Evolutionary conservation across 2,329 filamentous ascomycete genomes (phyloP), one percentile per base, ranked within the genome.

Genomic region (Coniochaeta ligniaria): DNA sequence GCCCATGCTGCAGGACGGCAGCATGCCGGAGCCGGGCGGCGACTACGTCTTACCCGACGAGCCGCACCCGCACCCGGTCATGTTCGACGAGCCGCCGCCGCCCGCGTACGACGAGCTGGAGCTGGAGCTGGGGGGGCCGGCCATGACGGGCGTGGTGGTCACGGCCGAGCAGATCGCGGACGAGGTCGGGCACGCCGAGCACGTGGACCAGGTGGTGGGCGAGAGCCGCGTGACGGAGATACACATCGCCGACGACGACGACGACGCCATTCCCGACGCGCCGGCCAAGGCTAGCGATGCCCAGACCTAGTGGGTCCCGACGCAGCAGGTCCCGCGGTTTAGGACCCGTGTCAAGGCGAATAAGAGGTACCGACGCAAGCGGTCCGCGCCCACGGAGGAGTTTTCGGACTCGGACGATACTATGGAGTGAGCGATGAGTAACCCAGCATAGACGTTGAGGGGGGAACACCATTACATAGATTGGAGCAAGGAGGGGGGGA

Each of bases 11-110:
- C 52, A 22, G 9, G 43, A 24, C n/a, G 17, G 2, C 17, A 17
- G 11, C 20, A 14, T 24, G 2, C 61, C 62, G 24, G 69, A 69
- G 17, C 61, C 63, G 26, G 66, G 66, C 7, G 31, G 65, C 12
- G 66, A 67, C 11, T 64, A 67, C 31, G 60, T 61, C 16, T 67
- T 66, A 28, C 67, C 68, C 24, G 68, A 68, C n/a, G 70, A 71
- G 35, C 12, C 35, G 35, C 64, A 57, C n/a, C 67, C 67, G 56
- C 31, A 57, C n/a, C 45, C 33, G 20, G 47, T 28, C 14, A 28
- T 52, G 47, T 52, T 57, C 35, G 54, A 35, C 35, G 28, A 36
- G 26, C 20, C 54, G 12, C 54, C 54, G 6, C 54, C 54, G 9
- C 54, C 52, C 7, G 14, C 54, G 28, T 57, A 57, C 54, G 54